A percentile compares a stretch with the other conserved stretches of the same genome.
Conservation (phyloP, 2,329 filamentous ascomycete species). For the Talaromyces rugulosus region DNA sequence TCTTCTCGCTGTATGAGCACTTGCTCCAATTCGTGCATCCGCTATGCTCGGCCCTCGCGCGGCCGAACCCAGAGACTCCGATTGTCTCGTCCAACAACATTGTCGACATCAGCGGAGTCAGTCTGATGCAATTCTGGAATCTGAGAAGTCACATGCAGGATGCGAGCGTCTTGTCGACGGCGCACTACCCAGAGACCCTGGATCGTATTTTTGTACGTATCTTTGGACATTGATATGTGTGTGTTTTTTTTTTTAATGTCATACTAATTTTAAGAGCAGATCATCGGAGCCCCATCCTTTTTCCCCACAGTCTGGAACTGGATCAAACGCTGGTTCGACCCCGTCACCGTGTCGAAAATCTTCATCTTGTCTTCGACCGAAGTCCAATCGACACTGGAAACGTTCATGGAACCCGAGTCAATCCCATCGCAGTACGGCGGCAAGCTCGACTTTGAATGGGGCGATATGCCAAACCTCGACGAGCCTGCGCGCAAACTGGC, state of each 20-base stretch:
- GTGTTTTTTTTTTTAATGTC: neutral
- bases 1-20: conserved; percentile 93
- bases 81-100: conserved; percentile 93
- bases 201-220: conserved; percentile 67
- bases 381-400: conserved; percentile 69
- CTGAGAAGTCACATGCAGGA: conserved; percentile 91
- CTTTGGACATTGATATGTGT: neutral
- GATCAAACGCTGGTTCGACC: conserved; percentile 94
- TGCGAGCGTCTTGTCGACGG: conserved; percentile 80
- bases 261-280: conserved; percentile 37
- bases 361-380: conserved; percentile 76
- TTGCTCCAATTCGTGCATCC: conserved; percentile 83
- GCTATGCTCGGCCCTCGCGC: conserved; percentile 72
- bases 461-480: conserved; percentile 70
- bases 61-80: conserved; percentile 72
- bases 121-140: conserved; percentile 93
- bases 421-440: conserved; percentile 91
- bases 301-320: conserved; percentile 89
- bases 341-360: conserved; percentile 91
- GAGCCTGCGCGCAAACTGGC: conserved; percentile 32
- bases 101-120: conserved; percentile 84
- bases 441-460: conserved; percentile 76
- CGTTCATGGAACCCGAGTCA: conserved; percentile 76
- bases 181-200: conserved; percentile 91
- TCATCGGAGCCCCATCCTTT: conserved; percentile 85